Base-by-base conservation (phyloP, 805 yeast species). In the Hanseniaspora hatyaiensis region DNA sequence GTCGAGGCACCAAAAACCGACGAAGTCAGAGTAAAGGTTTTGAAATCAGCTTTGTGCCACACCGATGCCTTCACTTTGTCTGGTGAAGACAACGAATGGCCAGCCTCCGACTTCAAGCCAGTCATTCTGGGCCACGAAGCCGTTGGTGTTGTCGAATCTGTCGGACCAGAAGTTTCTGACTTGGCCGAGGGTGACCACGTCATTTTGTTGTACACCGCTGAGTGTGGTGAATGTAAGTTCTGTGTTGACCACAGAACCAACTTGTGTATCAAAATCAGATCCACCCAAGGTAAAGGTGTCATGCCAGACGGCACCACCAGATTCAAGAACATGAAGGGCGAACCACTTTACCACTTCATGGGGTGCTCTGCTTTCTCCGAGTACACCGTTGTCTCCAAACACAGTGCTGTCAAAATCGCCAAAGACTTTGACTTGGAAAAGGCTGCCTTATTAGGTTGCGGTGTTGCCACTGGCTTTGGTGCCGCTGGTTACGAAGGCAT, bases 301-400 rank as follows among this genome's bases (percentile, higher is more conserved):
- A 83, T 92, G 96, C 98, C 98, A 53, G 98, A 92, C 63, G 98
- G 97, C 18, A 89, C 99, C 43, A 66, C 83, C 38, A 78, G 99
- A 66, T 89, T 92, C 72, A 77, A 73, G 54, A 78, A 82, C 63
- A 62, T 64, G 54, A 78, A 80, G 60, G 98, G 98, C 55, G 74
- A 92, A 69, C 75, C 78, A 37, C 66, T 92, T 48, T 72, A 78
- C 58, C 97, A 92, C 67, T 92, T 85, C 66, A 92, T 92, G 99
- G 99, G 99, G 42, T 84, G 95, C 66, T 89, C 97, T 30, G 83
- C 96, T 24, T 92, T 92, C 67, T 79, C 96, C 32, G 94, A 92
- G 70, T 92, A 92, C 66, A 89, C 99, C 12, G 99, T 92, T 50
- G 95, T 92, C 37, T 95, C 97, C 36, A 97, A 92, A 64, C 92